phyloP scores from a whole-genome alignment of 495 filamentous ascomycete species.

The Cudoniella acicularis region DNA sequence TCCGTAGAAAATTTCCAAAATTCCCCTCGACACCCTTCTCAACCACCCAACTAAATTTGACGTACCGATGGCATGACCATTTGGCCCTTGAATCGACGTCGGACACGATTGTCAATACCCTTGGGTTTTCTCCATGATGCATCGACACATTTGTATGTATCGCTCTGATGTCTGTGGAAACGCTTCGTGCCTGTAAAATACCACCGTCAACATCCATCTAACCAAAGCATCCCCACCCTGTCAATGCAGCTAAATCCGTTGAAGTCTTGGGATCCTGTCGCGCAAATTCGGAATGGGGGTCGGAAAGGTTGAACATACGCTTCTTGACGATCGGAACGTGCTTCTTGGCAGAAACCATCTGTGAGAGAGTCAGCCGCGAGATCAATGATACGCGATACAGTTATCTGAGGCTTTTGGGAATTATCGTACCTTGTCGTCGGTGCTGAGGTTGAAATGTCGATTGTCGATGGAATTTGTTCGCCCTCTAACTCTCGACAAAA shows the following conservation, averaged over 20 bases:
- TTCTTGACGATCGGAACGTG: conserved; percentile 99
- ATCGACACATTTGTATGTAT: conserved; percentile 87
- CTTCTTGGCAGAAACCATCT: conserved; percentile 99
- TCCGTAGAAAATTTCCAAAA: background rate
- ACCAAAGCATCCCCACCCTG: background rate
- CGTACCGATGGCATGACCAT: conserved; percentile 97
- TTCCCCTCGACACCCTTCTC: conserved; percentile 3
- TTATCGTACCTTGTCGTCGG: conserved; percentile 23
- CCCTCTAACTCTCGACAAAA: conserved; percentile 9
- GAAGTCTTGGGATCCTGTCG: conserved; percentile 10
- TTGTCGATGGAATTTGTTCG: conserved; percentile 6
- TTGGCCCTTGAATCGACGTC: conserved; percentile 90
- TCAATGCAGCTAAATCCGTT: background rate
- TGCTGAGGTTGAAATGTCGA: conserved; percentile 22
- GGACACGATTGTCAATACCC: conserved; percentile 94
- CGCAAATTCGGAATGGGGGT: background rate
- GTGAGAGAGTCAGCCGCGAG: conserved; percentile 13
- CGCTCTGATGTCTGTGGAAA: conserved; percentile 95
- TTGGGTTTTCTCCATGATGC: conserved; percentile 96
- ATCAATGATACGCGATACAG: background rate
- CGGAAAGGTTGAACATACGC: conserved; percentile 60
- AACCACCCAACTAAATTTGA: conserved; percentile 19
- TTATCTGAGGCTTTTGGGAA: background rate
- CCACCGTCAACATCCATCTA: conserved; percentile 1
- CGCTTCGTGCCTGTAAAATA: conserved; percentile 66